Percentiles rank a stretch among this genome's conserved stretches.
These are phyloP conservation scores for Xylariaceae sp. DNA, from an alignment of 2,329 filamentous ascomycete genomes.

Conservation along the genomic window DNA sequence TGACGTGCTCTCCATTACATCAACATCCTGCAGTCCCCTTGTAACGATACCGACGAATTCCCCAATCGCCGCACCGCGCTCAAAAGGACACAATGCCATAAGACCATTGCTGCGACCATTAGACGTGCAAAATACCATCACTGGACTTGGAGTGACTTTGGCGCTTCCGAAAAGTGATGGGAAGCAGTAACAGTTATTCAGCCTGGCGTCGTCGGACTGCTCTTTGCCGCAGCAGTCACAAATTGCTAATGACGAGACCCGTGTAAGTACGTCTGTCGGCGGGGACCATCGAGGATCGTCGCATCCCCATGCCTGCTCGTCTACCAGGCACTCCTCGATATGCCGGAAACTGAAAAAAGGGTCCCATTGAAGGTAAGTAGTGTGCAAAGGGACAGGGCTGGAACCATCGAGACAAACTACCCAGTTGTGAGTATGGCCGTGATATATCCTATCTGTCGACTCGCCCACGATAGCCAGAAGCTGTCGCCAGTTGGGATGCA, in stretches of 20 bases:
- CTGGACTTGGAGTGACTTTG: conserved; percentile 33
- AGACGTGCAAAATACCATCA: conserved; percentile 49
- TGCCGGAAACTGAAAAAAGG: conserved; percentile 43
- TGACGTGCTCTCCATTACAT: conserved; percentile 49
- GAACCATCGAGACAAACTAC: conserved; percentile 40
- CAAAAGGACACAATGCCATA: conserved; percentile 41
- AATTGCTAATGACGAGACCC: conserved; percentile 19
- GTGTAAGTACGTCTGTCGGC: conserved; percentile 16
- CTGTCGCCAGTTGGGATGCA: conserved; percentile 50
- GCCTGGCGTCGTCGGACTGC: conserved; percentile 45
- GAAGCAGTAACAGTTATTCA: conserved; percentile 50
- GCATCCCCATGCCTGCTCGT: conserved; percentile 42
- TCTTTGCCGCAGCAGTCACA: conserved; percentile 42
- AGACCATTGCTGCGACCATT: conserved; percentile 53
- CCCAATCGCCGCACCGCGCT: conserved; percentile 47
- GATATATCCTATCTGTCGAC: conserved; percentile 34
- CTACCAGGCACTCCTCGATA: conserved; percentile 45
- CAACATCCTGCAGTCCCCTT: conserved; percentile 44
- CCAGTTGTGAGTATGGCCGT: conserved; percentile 49
- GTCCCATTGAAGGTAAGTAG: conserved; percentile 44
- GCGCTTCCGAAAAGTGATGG: conserved; percentile 45
- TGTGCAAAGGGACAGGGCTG: conserved; percentile 35
- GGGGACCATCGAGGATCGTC: conserved; percentile 44
- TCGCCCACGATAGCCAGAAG: conserved; percentile 43
- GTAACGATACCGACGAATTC: conserved; percentile 54